These are phyloP conservation scores for Salix arbutifolia DNA, from an alignment of 345 rosid species.

Conservation along the genomic window DNA sequence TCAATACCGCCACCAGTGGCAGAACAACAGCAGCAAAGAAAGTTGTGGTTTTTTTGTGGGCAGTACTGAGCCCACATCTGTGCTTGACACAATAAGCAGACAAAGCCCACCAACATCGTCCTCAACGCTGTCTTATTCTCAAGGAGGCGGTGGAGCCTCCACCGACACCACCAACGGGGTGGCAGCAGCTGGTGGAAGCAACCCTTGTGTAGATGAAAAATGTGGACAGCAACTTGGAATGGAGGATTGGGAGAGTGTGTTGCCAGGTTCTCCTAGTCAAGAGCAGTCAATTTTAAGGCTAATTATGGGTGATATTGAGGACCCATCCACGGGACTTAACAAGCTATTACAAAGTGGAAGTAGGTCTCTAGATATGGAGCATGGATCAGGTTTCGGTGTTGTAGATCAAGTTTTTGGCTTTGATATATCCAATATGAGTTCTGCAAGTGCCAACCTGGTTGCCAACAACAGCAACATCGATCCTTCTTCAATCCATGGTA, in stretches of 20 bases:
- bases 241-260: slow-evolving; percentile 68
- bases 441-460: slow-evolving; percentile 13
- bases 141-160: slow-evolving; percentile 44
- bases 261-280: slow-evolving; percentile 55
- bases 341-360: slow-evolving; percentile 44
- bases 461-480: slow-evolving; percentile 25
- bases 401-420: slow-evolving; percentile 60
- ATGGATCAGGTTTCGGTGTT: slow-evolving; percentile 49
- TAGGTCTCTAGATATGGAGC: slow-evolving; percentile 35
- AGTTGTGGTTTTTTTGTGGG: slow-evolving; percentile 43
- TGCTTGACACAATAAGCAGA: slow-evolving; percentile 49
- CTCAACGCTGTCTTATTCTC: slow-evolving; percentile 77
- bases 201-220: slow-evolving; percentile 43
- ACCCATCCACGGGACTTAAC: slow-evolving; percentile 55
- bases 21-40: slow-evolving; percentile 21
- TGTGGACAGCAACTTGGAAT: slow-evolving; percentile 42
- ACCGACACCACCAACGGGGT: slow-evolving; percentile 32
- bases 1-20: slow-evolving; percentile 26
- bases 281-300: slow-evolving; percentile 63
- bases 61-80: slow-evolving; percentile 54
- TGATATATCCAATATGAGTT: slow-evolving; percentile 28
- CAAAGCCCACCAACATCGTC: slow-evolving; percentile 60
- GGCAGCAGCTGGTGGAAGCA: slow-evolving; percentile 24
- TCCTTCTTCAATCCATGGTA: slow-evolving; percentile 27
- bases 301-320: slow-evolving; percentile 69